These are phyloP conservation scores for Boletellus ananas DNA, from an alignment of 768 basidiomycete species.

Conservation along the genomic window DNA sequence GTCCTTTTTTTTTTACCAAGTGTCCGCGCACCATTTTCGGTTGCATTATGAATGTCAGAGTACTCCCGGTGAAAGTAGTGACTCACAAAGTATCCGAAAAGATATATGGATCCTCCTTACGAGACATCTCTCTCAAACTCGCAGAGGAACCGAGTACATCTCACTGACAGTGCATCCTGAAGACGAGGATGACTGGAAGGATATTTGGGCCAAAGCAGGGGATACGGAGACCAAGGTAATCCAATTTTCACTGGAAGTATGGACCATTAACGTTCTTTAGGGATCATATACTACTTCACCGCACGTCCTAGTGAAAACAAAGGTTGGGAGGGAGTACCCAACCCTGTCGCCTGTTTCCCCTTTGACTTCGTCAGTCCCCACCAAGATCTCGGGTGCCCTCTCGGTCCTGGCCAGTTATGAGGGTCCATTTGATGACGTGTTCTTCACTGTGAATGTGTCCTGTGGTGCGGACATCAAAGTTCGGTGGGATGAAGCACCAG, in stretches of 20 bases:
- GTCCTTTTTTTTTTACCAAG: slow-evolving; percentile 19
- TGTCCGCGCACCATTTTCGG: slow-evolving; percentile 38
- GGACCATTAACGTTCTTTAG: slow-evolving; percentile 24
- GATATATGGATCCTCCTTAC: slow-evolving; percentile 83
- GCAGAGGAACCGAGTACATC: slow-evolving; percentile 60
- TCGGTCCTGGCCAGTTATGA: slow-evolving; percentile 68
- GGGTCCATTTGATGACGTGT: slow-evolving; percentile 54
- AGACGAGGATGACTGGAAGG: slow-evolving; percentile 38
- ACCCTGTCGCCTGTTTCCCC: background rate
- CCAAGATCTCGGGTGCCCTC: slow-evolving; percentile 37
- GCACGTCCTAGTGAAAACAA: slow-evolving; percentile 36
- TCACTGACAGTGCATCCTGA: slow-evolving; percentile 44
- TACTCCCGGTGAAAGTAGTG: background rate
- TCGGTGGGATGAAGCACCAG: slow-evolving; percentile 45
- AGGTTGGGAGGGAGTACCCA: slow-evolving; percentile 24
- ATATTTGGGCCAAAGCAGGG: slow-evolving; percentile 23
- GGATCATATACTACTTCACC: slow-evolving; percentile 44
- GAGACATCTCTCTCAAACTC: slow-evolving; percentile 66
- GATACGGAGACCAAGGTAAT: slow-evolving; percentile 38
- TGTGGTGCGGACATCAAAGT: slow-evolving; percentile 30
- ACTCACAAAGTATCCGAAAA: slow-evolving; percentile 16
- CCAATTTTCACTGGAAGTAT: background rate
- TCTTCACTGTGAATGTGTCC: slow-evolving; percentile 67
- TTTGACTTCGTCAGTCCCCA: slow-evolving; percentile 8
- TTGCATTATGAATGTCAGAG: slow-evolving; percentile 33